A percentile compares a stretch with the other conserved stretches of the same genome.
These are phyloP conservation scores for Teratosphaeria pseudoeucalypti DNA, from an alignment of 2,329 filamentous ascomycete species.

Conservation along the genomic window DNA sequence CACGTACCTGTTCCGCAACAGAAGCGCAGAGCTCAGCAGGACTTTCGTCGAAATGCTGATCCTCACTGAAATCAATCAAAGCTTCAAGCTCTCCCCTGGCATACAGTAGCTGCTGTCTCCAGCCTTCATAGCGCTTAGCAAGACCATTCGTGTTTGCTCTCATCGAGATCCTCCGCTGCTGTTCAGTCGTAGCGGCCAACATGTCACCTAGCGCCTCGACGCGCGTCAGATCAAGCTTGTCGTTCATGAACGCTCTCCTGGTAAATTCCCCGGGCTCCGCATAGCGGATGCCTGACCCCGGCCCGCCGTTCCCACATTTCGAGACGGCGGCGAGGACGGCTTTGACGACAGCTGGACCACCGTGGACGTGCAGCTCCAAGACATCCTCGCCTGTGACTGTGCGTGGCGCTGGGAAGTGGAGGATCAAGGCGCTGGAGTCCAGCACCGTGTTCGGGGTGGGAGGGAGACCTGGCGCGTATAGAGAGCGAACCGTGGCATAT, in stretches of 20 bases:
- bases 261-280: conserved; percentile 96
- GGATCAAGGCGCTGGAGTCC: conserved; percentile 68
- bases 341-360: conserved; percentile 77
- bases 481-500: conserved; percentile 60
- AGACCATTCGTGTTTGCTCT: conserved; percentile 58
- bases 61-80: conserved; percentile 92
- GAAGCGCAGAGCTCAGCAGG: conserved; percentile 60
- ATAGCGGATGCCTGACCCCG: conserved; percentile 53
- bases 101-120: conserved; percentile 66
- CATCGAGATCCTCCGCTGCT: conserved; percentile 79
- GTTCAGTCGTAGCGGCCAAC: conserved; percentile 65
- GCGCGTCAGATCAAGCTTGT: conserved; percentile 76
- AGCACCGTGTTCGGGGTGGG: conserved; percentile 41
- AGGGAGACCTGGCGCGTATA: conserved; percentile 48
- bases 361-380: conserved; percentile 89
- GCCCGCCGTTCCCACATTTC: conserved; percentile 7
- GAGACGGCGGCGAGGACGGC: conserved; percentile 69
- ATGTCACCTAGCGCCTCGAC: conserved; percentile 56
- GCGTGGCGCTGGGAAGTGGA: conserved; percentile 70
- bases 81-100: conserved; percentile 89
- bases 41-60: conserved; percentile 92
- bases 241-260: conserved; percentile 77
- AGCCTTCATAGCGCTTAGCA: conserved; percentile 66
- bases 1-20: conserved; percentile 54
- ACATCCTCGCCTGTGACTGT: conserved; percentile 90